Conservation (phyloP, 2,329 filamentous ascomycete genomes). For the Pseudophaeomoniella oleicola region DNA sequence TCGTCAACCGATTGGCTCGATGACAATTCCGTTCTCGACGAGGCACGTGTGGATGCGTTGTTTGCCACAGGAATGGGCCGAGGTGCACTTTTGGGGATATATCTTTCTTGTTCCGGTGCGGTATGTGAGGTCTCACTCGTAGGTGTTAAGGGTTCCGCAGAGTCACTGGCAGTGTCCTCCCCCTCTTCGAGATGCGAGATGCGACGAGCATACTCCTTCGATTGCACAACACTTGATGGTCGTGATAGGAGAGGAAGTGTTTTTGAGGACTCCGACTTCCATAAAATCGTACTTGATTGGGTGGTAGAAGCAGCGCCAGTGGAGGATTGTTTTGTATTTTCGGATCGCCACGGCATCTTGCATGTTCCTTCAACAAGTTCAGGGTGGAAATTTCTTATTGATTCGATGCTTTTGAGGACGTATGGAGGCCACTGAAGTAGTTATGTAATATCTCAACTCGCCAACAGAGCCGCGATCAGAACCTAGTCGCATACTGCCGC, state of each 20-base stretch:
- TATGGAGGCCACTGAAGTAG: not conserved
- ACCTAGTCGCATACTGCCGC: not conserved
- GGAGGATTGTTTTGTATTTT: not conserved
- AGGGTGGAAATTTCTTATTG: not conserved
- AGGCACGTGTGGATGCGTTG: not conserved
- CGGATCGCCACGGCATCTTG: not conserved
- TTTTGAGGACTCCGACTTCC: not conserved
- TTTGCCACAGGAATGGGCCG: not conserved
- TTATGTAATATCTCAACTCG: not conserved
- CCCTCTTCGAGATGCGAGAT: not conserved
- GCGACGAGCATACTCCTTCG: not conserved
- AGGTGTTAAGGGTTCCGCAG: not conserved
- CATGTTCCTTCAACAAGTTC: not conserved
- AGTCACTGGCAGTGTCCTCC: not conserved
- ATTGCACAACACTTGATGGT: not conserved
- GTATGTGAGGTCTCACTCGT: not conserved
- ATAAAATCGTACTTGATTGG: not conserved
- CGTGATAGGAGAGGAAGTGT: not conserved
- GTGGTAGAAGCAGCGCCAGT: not conserved
- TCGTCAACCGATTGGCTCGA: not conserved
- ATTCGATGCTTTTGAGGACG: not conserved
- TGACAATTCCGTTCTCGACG: not conserved
- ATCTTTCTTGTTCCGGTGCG: not conserved
- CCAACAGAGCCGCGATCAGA: not conserved
- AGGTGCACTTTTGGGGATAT: not conserved